Evolutionary conservation across 2,329 filamentous ascomycete species (phyloP).

Genomic region (Reticulascus tulasneorum): DNA sequence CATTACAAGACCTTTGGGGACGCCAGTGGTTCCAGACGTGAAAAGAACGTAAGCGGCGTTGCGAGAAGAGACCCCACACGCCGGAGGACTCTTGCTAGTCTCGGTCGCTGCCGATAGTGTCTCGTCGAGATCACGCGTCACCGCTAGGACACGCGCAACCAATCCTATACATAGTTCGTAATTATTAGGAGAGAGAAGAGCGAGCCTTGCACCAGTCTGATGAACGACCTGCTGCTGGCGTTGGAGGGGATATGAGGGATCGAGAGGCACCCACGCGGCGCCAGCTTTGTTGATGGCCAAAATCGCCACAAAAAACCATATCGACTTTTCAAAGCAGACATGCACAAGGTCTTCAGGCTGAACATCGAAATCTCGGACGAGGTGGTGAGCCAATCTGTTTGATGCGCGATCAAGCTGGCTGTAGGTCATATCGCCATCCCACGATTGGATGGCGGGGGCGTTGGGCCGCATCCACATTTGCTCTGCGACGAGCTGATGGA

Average conservation of each 20-base stretch:
- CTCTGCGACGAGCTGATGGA: background rate
- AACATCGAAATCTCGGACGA: constrained; percentile 2
- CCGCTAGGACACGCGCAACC: too few relatives aligned
- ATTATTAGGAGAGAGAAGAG: constrained; percentile 1
- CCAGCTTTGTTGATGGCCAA: constrained; percentile 17
- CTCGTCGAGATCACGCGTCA: too few relatives aligned
- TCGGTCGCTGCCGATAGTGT: too few relatives aligned
- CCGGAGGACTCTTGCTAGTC: background rate
- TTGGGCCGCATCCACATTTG: background rate
- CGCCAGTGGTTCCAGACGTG: constrained; percentile 49
- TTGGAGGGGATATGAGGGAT: constrained; percentile 5
- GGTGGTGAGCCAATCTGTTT: constrained; percentile 4
- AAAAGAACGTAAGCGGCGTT: constrained; percentile 38
- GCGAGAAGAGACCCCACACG: constrained; percentile 1
- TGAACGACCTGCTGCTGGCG: background rate
- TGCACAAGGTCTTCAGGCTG: constrained; percentile 4
- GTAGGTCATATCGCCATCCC: constrained; percentile 27
- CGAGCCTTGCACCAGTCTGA: constrained; percentile 10
- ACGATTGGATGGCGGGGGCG: constrained; percentile 18
- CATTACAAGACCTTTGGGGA: constrained; percentile 35
- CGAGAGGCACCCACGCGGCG: constrained; percentile 14
- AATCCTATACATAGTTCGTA: too few relatives aligned
- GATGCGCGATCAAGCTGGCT: constrained; percentile 16
- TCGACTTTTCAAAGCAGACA: constrained; percentile 9
- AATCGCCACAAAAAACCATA: constrained; percentile 16